Percentiles rank a stretch among this genome's conserved stretches.
phyloP scores from a whole-genome alignment of 352 stramenopile species.

The Pythium folliculosum region DNA sequence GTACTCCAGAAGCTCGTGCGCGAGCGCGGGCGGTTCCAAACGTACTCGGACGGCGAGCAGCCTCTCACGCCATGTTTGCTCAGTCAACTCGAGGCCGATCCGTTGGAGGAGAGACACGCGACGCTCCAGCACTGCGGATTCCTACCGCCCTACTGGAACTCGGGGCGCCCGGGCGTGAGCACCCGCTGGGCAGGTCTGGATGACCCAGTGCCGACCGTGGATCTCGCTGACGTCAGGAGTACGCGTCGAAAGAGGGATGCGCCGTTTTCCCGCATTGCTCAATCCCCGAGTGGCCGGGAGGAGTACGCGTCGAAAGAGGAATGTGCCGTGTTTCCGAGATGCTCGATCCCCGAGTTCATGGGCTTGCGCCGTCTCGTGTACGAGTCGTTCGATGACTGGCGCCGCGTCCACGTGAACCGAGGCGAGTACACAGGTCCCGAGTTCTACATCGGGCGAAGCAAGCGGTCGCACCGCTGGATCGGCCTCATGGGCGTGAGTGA shows the following conservation, averaged over 20 bases:
- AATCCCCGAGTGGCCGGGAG: too few species aligned
- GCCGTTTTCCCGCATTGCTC: too few species aligned
- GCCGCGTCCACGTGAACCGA: slow-evolving; percentile 1
- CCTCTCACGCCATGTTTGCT: slow-evolving; percentile 11
- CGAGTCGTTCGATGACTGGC: slow-evolving; percentile 17
- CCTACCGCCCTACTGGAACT: slow-evolving; percentile 6
- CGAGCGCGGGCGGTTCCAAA: not conserved
- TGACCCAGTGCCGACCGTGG: not conserved
- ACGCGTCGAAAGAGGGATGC: too few species aligned
- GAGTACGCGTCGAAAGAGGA: slow-evolving; percentile 2
- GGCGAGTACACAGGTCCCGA: not conserved
- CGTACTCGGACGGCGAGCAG: slow-evolving; percentile 12
- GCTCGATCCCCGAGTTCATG: not conserved
- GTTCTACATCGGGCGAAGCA: slow-evolving; percentile 15
- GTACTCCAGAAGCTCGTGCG: slow-evolving; percentile 1
- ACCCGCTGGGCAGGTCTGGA: slow-evolving; percentile 10
- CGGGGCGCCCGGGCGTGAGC: not conserved
- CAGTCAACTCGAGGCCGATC: not conserved
- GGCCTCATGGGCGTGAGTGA: slow-evolving; percentile 6
- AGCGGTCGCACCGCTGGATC: slow-evolving; percentile 11
- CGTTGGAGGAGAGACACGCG: not conserved
- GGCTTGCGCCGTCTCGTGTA: slow-evolving; percentile 4
- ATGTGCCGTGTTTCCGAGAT: not conserved
- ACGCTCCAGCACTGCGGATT: slow-evolving; percentile 12
- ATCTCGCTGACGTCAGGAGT: not conserved